These are phyloP conservation scores for Tritrichomonas musculus DNA, from an alignment of 208 protist species.

Conservation along the genomic window DNA sequence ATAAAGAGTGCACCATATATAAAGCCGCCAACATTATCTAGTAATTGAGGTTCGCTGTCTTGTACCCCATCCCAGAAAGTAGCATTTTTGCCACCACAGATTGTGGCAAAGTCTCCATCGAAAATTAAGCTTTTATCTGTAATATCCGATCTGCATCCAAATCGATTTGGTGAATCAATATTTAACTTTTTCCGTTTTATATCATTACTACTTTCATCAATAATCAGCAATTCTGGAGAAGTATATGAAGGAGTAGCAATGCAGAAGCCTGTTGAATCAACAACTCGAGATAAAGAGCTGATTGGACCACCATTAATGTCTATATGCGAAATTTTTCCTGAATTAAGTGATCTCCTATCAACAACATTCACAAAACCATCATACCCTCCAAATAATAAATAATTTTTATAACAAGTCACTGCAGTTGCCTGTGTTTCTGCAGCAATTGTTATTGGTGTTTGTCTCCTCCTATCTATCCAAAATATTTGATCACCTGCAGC, in stretches of 20 bases:
- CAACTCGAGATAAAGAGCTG: background rate
- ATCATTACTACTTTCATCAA: background rate
- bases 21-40: slow-evolving; percentile 11
- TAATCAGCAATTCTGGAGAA: background rate
- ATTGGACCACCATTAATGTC: background rate
- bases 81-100: slow-evolving; percentile 17
- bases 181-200: background rate
- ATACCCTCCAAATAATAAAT: background rate
- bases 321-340: background rate
- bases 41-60: background rate
- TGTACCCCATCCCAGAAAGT: background rate
- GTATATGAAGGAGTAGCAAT: background rate
- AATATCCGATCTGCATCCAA: background rate
- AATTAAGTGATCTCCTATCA: background rate
- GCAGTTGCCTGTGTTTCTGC: background rate
- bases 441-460: background rate
- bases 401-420: background rate
- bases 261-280: background rate
- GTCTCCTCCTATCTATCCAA: background rate
- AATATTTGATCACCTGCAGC: background rate
- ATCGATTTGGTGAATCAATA: background rate
- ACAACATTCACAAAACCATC: background rate
- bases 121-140: background rate
- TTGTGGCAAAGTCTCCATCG: background rate
- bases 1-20: slow-evolving; percentile 16